Evolutionary conservation across 805 yeast species (phyloP).

Genomic region (Blastobotrys terrestris): DNA sequence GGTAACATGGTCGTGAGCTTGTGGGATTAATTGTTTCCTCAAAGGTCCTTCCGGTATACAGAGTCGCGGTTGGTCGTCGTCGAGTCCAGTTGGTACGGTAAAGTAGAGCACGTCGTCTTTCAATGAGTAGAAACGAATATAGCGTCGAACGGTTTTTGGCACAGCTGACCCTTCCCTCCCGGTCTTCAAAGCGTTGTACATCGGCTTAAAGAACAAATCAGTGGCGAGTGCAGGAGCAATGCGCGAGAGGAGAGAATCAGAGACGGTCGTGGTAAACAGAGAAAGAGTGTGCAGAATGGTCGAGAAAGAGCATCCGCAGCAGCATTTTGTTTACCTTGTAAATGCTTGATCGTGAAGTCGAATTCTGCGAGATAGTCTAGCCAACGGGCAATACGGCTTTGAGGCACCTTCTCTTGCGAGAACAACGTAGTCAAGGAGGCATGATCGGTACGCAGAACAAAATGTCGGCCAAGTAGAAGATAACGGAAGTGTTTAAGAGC

Average conservation of each 20-base stretch:
- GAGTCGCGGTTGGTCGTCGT: neutral
- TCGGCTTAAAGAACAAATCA: neutral
- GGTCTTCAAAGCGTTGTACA: neutral
- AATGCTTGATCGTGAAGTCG: constrained; percentile 9
- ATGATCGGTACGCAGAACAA: constrained; percentile 7
- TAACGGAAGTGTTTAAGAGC: constrained; percentile 10
- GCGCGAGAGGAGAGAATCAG: neutral
- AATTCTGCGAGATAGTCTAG: constrained; percentile 11
- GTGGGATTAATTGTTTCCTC: neutral
- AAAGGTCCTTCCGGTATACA: neutral
- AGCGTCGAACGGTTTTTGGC: neutral
- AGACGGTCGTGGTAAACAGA: neutral
- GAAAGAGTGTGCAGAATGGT: neutral
- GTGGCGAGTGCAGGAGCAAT: neutral
- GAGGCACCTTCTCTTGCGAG: neutral
- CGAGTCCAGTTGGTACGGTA: neutral
- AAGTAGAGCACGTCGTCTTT: neutral
- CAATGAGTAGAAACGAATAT: neutral
- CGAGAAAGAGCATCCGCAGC: constrained; percentile 19
- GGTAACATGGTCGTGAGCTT: neutral
- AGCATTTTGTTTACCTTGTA: constrained; percentile 9
- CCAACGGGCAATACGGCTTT: constrained; percentile 14
- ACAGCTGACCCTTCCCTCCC: neutral
- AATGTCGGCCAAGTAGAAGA: constrained; percentile 2
- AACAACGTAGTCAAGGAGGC: neutral